Percentiles rank a stretch among this genome's conserved stretches.
These are phyloP conservation scores for Pichia terricola DNA, from an alignment of 1,139 yeast genomes.

Conservation along the genomic window DNA sequence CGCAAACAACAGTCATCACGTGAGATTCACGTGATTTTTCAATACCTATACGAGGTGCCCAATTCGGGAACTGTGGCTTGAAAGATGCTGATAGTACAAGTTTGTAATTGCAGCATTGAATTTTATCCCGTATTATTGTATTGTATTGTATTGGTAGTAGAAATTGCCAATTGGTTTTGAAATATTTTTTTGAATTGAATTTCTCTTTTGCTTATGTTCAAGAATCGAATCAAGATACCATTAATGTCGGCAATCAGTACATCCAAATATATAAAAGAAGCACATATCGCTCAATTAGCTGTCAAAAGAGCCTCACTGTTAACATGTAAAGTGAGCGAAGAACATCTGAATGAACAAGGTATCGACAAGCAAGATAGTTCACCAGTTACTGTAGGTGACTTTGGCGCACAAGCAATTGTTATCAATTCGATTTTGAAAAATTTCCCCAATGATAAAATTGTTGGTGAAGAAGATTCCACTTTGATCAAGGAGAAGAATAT, in stretches of 20 bases:
- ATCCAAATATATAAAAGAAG: constrained; percentile 36
- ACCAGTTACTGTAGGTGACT: constrained; percentile 96
- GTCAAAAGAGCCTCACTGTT: constrained; percentile 79
- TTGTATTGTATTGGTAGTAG: too few relatives aligned
- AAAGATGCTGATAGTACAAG: too few relatives aligned
- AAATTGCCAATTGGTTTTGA: too few relatives aligned
- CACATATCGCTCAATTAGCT: constrained; percentile 74
- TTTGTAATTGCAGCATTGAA: too few relatives aligned
- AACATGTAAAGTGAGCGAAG: constrained; percentile 63
- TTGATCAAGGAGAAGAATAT: constrained; percentile 42
- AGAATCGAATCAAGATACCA: too few relatives aligned
- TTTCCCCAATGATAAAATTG: constrained; percentile 78
- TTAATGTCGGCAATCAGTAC: neutral
- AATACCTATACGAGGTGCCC: too few relatives aligned
- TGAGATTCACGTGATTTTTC: too few relatives aligned
- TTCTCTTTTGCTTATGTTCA: too few relatives aligned
- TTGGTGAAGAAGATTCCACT: constrained; percentile 90
- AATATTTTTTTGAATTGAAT: too few relatives aligned
- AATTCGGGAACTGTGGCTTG: too few relatives aligned
- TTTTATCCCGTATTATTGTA: too few relatives aligned
- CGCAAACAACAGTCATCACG: too few relatives aligned
- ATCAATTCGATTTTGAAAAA: constrained; percentile 71
- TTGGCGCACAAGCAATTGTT: constrained; percentile 90
- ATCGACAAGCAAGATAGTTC: constrained; percentile 81
- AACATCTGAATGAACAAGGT: constrained; percentile 48